Conservation (phyloP, 176 grass and related monocot species). For the Otatea glauca region DNA sequence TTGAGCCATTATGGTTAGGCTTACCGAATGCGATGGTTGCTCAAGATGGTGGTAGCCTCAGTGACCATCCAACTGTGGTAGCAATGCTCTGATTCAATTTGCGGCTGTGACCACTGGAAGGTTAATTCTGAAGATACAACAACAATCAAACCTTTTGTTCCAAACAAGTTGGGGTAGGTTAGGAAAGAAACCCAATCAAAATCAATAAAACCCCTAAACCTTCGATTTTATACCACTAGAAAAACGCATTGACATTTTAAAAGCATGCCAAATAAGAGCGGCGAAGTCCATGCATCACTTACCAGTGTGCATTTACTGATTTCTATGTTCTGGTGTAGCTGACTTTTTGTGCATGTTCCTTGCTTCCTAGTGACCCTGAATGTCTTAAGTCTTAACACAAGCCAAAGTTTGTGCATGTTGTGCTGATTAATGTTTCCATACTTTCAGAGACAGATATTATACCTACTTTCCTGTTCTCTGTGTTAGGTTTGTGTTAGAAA, state of each 20-base stretch:
- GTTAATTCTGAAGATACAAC: not conserved
- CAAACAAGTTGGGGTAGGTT: no score
- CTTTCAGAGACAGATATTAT: not conserved
- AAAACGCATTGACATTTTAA: not conserved
- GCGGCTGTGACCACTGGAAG: not conserved
- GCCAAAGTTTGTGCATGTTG: not conserved
- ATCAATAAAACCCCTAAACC: no score
- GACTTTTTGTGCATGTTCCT: not conserved
- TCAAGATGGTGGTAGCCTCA: not conserved
- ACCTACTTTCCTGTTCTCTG: not conserved
- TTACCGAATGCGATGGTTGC: not conserved
- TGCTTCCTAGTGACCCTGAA: constrained; percentile 2
- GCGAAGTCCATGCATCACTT: not conserved
- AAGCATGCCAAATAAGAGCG: not conserved
- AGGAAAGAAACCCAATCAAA: no score
- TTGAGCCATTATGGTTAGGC: not conserved
- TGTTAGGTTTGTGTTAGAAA: not conserved
- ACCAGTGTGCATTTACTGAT: not conserved
- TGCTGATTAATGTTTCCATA: not conserved
- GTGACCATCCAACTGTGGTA: not conserved
- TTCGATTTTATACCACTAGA: not conserved
- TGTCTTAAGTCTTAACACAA: not conserved
- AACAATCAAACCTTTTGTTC: no score
- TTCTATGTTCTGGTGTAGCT: not conserved
- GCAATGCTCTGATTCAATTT: not conserved